phyloP scores from a whole-genome alignment of 1,139 yeast species.

The Magnusiomyces paraingens region DNA sequence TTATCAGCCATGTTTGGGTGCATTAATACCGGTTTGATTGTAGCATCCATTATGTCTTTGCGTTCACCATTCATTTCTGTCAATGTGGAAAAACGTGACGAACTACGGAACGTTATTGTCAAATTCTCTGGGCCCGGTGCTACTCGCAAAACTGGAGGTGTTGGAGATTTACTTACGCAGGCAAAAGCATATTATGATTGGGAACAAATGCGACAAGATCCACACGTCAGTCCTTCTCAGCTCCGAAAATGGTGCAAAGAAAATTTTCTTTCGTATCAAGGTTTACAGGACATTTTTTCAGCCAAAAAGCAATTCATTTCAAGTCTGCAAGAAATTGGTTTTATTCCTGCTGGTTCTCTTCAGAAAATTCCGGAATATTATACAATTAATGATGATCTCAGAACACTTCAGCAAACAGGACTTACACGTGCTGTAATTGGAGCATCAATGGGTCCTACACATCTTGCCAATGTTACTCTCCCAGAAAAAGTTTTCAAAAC shows the following conservation, averaged over 20 bases:
- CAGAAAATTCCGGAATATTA: constrained; percentile 9
- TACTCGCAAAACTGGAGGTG: constrained; percentile 24
- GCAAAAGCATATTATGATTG: constrained; percentile 53
- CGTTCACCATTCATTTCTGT: constrained; percentile 67
- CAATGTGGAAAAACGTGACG: constrained; percentile 53
- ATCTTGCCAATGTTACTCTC: constrained; percentile 67
- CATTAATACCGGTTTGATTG: constrained; percentile 62
- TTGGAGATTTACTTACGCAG: constrained; percentile 72
- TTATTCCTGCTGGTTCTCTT: constrained; percentile 42
- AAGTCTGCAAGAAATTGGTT: constrained; percentile 68
- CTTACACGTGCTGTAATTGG: constrained; percentile 64
- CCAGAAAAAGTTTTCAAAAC: constrained; percentile 75
- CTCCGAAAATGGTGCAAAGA: constrained; percentile 51
- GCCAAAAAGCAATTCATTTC: constrained; percentile 63
- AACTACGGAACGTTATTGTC: constrained; percentile 48
- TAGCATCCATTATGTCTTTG: constrained; percentile 68
- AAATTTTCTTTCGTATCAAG: constrained; percentile 55
- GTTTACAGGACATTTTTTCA: constrained; percentile 65
- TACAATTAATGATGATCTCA: constrained; percentile 4
- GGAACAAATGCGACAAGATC: constrained; percentile 19
- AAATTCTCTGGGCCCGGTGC: constrained; percentile 31
- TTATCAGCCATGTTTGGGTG: constrained; percentile 80
- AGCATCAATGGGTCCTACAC: constrained; percentile 70
- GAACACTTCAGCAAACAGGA: constrained; percentile 8
- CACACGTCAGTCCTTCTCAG: constrained; percentile 22